Evolutionary conservation across 768 basidiomycete species (phyloP).

Genomic region (Hygrocybe coccinea): DNA sequence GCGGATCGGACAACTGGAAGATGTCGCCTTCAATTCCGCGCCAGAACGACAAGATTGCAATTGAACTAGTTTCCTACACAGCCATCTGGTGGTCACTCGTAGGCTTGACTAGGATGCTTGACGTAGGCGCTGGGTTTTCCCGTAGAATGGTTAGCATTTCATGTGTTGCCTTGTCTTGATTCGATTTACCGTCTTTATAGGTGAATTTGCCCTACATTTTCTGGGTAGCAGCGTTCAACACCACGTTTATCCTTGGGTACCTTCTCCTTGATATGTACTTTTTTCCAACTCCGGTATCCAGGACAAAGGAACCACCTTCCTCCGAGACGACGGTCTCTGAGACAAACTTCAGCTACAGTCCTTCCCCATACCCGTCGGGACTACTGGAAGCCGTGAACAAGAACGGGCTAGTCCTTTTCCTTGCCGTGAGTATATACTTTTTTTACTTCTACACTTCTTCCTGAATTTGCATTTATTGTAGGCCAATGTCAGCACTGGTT

Average conservation of each 20-base stretch:
- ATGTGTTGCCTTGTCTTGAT: background rate
- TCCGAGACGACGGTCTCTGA: slow-evolving; percentile 28
- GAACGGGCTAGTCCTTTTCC: slow-evolving; percentile 75
- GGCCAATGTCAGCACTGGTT: slow-evolving; percentile 86
- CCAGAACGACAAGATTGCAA: slow-evolving; percentile 67
- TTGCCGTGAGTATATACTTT: slow-evolving; percentile 53
- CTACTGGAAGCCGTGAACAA: slow-evolving; percentile 79
- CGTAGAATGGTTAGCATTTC: slow-evolving; percentile 39
- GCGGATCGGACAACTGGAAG: slow-evolving; percentile 10
- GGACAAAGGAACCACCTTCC: slow-evolving; percentile 20
- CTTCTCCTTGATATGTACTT: slow-evolving; percentile 69
- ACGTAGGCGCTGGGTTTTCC: slow-evolving; percentile 45
- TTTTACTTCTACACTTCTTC: background rate
- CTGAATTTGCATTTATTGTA: slow-evolving; percentile 24
- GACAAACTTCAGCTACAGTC: slow-evolving; percentile 2
- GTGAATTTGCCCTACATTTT: slow-evolving; percentile 85
- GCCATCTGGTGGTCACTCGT: slow-evolving; percentile 74
- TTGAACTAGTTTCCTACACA: slow-evolving; percentile 72
- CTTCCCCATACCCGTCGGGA: slow-evolving; percentile 33
- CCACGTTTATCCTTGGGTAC: slow-evolving; percentile 77
- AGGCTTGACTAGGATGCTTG: slow-evolving; percentile 32
- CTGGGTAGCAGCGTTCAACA: slow-evolving; percentile 88
- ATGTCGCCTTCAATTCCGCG: slow-evolving; percentile 35
- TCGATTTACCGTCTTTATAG: slow-evolving; percentile 35
- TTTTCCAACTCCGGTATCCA: slow-evolving; percentile 43